phyloP scores from a whole-genome alignment of 2,329 filamentous ascomycete genomes.

The Hirsutella rhossiliensis region DNA sequence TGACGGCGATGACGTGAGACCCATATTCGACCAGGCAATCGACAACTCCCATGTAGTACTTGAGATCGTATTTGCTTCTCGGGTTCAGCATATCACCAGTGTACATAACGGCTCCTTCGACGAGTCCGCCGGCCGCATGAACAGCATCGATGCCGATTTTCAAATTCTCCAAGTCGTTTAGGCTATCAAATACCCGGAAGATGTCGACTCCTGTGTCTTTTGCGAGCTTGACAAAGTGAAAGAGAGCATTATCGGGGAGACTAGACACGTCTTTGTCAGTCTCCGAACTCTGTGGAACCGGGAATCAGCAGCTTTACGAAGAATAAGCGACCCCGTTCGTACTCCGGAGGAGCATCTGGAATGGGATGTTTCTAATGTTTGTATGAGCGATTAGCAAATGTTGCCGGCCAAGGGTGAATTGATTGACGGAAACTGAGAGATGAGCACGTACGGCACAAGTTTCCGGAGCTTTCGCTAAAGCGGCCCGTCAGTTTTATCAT shows the following conservation, averaged over 20 bases:
- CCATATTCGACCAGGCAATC: conserved; percentile 84
- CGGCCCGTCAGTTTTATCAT: not conserved
- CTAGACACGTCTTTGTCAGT: conserved; percentile 61
- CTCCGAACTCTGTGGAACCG: not conserved
- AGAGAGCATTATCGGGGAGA: conserved; percentile 93
- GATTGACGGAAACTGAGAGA: not conserved
- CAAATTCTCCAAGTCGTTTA: conserved; percentile 93
- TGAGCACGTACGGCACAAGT: conserved; percentile 51
- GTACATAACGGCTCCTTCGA: conserved; percentile 79
- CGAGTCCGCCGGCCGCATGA: conserved; percentile 87
- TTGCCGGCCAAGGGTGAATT: not conserved
- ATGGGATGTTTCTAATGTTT: conserved; percentile 65
- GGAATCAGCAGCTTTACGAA: conserved; percentile 45
- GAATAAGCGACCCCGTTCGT: conserved; percentile 61
- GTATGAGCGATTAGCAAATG: not conserved
- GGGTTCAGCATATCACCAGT: conserved; percentile 66
- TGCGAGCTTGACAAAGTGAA: conserved; percentile 94
- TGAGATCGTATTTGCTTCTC: conserved; percentile 93
- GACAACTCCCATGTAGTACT: conserved; percentile 80
- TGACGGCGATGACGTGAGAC: conserved; percentile 85
- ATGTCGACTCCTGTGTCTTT: conserved; percentile 98
- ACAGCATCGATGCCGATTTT: conserved; percentile 96
- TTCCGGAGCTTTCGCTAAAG: conserved; percentile 56
- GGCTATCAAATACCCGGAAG: conserved; percentile 94
- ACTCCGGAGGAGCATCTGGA: conserved; percentile 83